A percentile compares a stretch with the other conserved stretches of the same genome.
phyloP scores from a whole-genome alignment of 163 green algal species.

The Volvox carteri region DNA sequence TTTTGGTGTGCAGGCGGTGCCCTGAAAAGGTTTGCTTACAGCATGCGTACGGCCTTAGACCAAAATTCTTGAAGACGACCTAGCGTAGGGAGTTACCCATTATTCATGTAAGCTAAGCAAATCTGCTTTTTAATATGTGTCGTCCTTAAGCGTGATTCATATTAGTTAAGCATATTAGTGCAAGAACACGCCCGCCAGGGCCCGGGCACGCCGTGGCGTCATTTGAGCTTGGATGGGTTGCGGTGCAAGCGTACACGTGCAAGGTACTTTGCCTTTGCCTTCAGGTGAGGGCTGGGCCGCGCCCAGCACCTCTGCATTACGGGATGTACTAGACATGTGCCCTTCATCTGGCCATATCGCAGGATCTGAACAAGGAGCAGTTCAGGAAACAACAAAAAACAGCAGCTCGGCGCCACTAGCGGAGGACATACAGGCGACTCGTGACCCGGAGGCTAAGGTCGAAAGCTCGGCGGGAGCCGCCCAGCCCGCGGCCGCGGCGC shows the following conservation, averaged over 20 bases:
- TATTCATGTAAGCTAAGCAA: not conserved
- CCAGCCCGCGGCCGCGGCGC: not conserved
- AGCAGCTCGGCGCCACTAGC: not conserved
- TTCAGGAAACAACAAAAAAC: not conserved
- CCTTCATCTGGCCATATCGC: not conserved
- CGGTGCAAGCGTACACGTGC: slow-evolving; percentile 23
- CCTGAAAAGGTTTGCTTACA: too few relatives aligned
- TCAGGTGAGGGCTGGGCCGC: slow-evolving; percentile 40
- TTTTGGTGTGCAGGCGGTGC: too few relatives aligned
- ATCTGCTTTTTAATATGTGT: not conserved
- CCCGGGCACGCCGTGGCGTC: not conserved
- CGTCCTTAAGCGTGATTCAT: too few relatives aligned
- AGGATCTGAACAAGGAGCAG: slow-evolving; percentile 3
- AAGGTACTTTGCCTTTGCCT: slow-evolving; percentile 16
- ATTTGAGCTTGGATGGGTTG: slow-evolving; percentile 36
- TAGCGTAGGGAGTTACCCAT: not conserved
- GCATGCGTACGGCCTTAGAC: not conserved
- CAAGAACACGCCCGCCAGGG: not conserved
- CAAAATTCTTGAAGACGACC: not conserved
- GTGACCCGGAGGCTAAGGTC: slow-evolving; percentile 16
- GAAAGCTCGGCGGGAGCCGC: not conserved
- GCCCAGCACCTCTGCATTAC: slow-evolving; percentile 7
- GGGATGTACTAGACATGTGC: not conserved
- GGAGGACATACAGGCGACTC: slow-evolving; percentile 1
- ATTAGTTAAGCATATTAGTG: not conserved